Evolutionary conservation across 2,329 filamentous ascomycete genomes (phyloP).

Genomic region (Trichoderma koningii): DNA sequence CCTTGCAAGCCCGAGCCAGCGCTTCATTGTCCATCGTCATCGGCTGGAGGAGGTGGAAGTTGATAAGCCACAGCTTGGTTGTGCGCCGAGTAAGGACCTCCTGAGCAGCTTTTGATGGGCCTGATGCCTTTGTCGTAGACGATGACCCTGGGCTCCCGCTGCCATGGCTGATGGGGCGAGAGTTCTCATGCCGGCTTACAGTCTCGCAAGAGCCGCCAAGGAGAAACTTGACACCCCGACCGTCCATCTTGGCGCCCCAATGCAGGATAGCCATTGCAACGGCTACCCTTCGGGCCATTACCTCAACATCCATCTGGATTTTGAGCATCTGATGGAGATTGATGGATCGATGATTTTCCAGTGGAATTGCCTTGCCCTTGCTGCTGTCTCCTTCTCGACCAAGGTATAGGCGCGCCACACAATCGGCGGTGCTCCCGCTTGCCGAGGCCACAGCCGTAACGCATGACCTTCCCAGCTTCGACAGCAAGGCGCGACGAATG

Average conservation of each 20-base stretch:
- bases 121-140: too few species aligned
- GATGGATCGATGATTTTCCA: conserved; percentile 33
- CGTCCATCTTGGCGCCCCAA: conserved; percentile 38
- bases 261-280: conserved; percentile 38
- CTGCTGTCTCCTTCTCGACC: conserved; percentile 21
- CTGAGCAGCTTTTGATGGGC: too few species aligned
- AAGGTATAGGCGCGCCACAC: conserved; percentile 32
- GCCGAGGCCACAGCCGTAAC: background rate
- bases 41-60: conserved; percentile 36
- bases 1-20: conserved; percentile 29
- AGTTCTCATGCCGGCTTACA: too few species aligned
- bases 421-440: conserved; percentile 24
- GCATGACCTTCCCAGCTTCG: conserved; percentile 30
- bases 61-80: conserved; percentile 36
- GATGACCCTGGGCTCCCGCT: too few species aligned
- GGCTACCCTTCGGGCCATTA: conserved; percentile 33
- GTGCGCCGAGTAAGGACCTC: background rate
- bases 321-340: conserved; percentile 38
- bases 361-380: conserved; percentile 12
- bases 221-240: conserved; percentile 39
- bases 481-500: conserved; percentile 17
- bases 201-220: conserved; percentile 29
- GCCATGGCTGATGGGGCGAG: too few species aligned
- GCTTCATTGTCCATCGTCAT: conserved; percentile 32
- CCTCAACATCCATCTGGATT: conserved; percentile 31